These are phyloP conservation scores for Diversispora epigaea DNA, from an alignment of 192 early-diverging fungal genomes.

Conservation along the genomic window DNA sequence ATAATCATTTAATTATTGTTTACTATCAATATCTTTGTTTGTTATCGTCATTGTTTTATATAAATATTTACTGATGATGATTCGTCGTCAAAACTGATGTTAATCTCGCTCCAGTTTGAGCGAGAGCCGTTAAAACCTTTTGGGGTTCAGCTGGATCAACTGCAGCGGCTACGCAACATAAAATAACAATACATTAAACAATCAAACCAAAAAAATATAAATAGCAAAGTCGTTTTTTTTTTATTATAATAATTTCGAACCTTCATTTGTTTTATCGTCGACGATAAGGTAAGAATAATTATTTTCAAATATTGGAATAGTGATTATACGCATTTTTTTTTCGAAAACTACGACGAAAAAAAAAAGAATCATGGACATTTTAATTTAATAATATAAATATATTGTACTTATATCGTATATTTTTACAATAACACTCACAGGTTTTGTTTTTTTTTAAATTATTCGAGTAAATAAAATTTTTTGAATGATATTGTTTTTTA, in stretches of 20 bases:
- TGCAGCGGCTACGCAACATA: slow-evolving; percentile 49
- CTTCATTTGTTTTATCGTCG: slow-evolving; percentile 62
- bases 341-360: too few species aligned
- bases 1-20: background rate
- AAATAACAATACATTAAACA: background rate
- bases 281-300: slow-evolving; percentile 88
- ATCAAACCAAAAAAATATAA: background rate
- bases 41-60: background rate
- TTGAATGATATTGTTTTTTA: too few species aligned
- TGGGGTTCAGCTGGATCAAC: slow-evolving; percentile 84
- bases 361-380: too few species aligned
- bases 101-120: slow-evolving; percentile 59
- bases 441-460: too few species aligned
- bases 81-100: slow-evolving; percentile 78
- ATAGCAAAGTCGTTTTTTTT: background rate
- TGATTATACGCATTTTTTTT: slow-evolving; percentile 56
- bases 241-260: slow-evolving; percentile 12
- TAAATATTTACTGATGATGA: slow-evolving; percentile 72
- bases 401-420: too few species aligned
- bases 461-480: too few species aligned
- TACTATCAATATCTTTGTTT: background rate
- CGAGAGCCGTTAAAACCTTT: slow-evolving; percentile 63
- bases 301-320: slow-evolving; percentile 62
- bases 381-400: too few species aligned
- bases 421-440: too few species aligned